Base-by-base conservation (phyloP, 768 basidiomycete genomes). In the Rhodotorula graminis region DNA sequence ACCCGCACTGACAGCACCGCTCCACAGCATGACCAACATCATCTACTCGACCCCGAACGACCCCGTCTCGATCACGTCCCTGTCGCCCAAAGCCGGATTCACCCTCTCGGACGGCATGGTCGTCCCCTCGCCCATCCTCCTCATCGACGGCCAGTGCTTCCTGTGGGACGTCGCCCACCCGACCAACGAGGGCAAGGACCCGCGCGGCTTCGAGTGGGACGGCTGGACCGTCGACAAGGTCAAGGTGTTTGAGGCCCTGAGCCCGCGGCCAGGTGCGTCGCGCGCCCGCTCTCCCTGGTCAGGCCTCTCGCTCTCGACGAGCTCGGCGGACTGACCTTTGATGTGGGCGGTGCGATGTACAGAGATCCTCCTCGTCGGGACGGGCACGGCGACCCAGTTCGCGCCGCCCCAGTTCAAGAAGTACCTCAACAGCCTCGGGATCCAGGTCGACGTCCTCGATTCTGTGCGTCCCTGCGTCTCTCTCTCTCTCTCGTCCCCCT, bases 311-410 rank as follows among this genome's bases (percentile, higher is more conserved):
- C 57, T 23, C 44, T 14, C 19, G 37, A 37, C 37, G 5, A 37
- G 37, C 37, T 37, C 37, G 37, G 37, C 37, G 37, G 5, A 9
- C 37, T 37, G 37, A 37, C 37, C 37, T 37, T n/a, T n/a, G n/a
- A n/a, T n/a, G n/a, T n/a, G n/a, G n/a, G n/a, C n/a, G n/a, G n/a
- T n/a, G n/a, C n/a, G n/a, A n/a, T n/a, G n/a, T n/a, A 14, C 71
- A 97, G 95, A 99, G 80, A 91, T 99, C 52, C 81, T 98, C 44
- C 80, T 98, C 3, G 83, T 99, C 23, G 95, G 95, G 0, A 96
- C 95, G 1, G 95, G 95, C 0, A 85, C 84, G 73, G 84, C 84
- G 12, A 85, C 89, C 31, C 82, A 87, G 10, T 88, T 88, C 64
- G 87, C 90, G 1, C 93, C 94, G 15, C 84, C 86, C 4, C 80